phyloP scores from a whole-genome alignment of 1,284 basidiomycete species.

The Papiliotrema fonsecae region DNA sequence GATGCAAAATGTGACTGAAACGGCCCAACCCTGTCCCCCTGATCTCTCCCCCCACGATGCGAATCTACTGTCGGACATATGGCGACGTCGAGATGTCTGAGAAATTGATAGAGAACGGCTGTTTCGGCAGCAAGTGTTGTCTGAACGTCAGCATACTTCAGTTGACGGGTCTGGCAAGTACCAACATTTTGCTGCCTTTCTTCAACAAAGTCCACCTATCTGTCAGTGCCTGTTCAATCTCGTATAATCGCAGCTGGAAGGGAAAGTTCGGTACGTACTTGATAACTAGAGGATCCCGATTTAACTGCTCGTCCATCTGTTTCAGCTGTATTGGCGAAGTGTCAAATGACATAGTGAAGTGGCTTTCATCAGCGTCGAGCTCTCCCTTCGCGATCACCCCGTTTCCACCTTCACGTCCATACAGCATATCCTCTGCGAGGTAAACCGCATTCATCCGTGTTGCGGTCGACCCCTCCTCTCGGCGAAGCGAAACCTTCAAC shows the following conservation, averaged over 20 bases:
- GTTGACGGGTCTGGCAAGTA: not conserved
- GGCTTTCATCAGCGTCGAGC: conserved; percentile 23
- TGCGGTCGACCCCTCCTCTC: too few species aligned
- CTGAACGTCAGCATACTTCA: not conserved
- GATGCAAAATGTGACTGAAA: too few species aligned
- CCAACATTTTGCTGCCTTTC: conserved; percentile 36
- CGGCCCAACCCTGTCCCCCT: too few species aligned
- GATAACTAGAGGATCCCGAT: conserved; percentile 42
- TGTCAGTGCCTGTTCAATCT: conserved; percentile 3
- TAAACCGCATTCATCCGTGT: too few species aligned
- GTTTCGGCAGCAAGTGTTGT: not conserved
- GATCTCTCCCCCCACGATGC: too few species aligned
- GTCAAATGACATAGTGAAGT: conserved; percentile 47
- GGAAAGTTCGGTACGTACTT: conserved; percentile 15
- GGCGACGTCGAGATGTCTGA: not conserved
- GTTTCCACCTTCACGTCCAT: not conserved
- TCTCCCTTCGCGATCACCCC: conserved; percentile 3
- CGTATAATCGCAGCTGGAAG: not conserved
- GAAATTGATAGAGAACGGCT: conserved; percentile 3
- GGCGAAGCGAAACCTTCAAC: too few species aligned
- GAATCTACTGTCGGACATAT: too few species aligned
- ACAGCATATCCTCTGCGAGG: not conserved
- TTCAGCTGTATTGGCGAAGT: conserved; percentile 44
- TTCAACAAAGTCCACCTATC: conserved; percentile 39
- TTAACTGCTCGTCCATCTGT: conserved; percentile 39